phyloP scores from a whole-genome alignment of 306 rosid species.

The Cyclanthera cordifolia region DNA sequence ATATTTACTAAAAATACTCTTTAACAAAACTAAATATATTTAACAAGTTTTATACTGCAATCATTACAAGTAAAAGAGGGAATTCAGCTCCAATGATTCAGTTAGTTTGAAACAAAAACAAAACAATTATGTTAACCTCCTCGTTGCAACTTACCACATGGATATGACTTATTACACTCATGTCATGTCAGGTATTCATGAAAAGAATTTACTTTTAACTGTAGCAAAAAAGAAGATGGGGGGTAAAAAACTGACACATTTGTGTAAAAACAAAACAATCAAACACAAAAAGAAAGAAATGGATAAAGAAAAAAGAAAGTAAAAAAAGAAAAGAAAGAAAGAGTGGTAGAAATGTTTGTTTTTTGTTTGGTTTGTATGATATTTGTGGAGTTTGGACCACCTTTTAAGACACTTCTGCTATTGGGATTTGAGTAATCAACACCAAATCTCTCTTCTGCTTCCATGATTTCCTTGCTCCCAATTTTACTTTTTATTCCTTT shows the following conservation, averaged over 20 bases:
- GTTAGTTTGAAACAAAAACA: too few species aligned
- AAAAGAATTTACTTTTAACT: neutral
- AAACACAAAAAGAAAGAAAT: too few species aligned
- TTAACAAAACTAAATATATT: too few species aligned
- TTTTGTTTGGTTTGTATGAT: neutral
- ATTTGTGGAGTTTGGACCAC: neutral
- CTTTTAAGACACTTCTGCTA: slow-evolving; percentile 4
- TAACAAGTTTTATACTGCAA: too few species aligned
- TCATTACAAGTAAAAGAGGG: too few species aligned
- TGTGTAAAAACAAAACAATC: too few species aligned
- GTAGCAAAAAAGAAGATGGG: neutral
- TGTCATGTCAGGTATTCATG: neutral
- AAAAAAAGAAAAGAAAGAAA: neutral
- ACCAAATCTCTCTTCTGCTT: neutral
- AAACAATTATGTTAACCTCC: too few species aligned
- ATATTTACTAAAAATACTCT: too few species aligned
- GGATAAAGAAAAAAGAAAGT: too few species aligned
- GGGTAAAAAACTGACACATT: neutral
- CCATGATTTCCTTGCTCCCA: neutral
- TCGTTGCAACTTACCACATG: neutral
- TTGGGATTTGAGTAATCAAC: slow-evolving; percentile 11
- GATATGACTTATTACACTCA: neutral
- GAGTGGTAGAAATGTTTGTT: neutral
- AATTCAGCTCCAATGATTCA: too few species aligned
- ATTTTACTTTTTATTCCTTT: too few species aligned